Evolutionary conservation across 2,329 filamentous ascomycete genomes (phyloP).

Genomic region (Clonostachys solani): DNA sequence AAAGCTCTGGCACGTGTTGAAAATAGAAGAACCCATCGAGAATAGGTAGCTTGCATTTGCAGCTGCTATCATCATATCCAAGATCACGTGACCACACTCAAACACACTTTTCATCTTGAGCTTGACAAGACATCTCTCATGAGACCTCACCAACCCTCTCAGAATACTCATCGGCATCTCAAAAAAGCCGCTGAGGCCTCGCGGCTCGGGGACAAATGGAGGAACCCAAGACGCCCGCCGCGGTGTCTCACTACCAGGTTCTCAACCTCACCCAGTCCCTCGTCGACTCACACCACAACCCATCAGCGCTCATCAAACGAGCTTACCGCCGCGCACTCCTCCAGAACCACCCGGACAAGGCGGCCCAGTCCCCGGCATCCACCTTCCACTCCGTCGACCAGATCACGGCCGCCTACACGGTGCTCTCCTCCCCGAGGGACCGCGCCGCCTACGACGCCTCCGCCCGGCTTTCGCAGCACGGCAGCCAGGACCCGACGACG

Average conservation of each 20-base stretch:
- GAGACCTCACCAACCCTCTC: background rate
- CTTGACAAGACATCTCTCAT: background rate
- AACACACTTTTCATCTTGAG: too few relatives aligned
- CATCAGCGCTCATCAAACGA: constrained; percentile 48
- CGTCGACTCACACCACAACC: constrained; percentile 35
- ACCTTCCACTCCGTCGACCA: constrained; percentile 17
- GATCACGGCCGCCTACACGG: constrained; percentile 54
- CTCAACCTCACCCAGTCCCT: constrained; percentile 49
- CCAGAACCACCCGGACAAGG: constrained; percentile 62
- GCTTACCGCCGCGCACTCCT: constrained; percentile 64
- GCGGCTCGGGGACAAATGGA: too few relatives aligned
- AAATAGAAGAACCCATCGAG: too few relatives aligned
- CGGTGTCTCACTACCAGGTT: constrained; percentile 55
- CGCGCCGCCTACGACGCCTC: constrained; percentile 50
- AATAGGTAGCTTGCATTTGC: too few relatives aligned
- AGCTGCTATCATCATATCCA: background rate
- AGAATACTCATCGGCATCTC: background rate
- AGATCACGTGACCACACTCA: background rate
- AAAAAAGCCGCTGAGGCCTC: background rate
- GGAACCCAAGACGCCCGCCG: background rate
- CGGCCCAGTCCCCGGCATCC: constrained; percentile 8
- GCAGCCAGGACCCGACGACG: constrained; percentile 6
- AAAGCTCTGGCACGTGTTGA: too few relatives aligned
- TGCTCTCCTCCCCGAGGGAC: constrained; percentile 44
- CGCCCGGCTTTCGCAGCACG: constrained; percentile 29